A percentile compares a stretch with the other conserved stretches of the same genome.
These are phyloP conservation scores for Brassica cretica DNA, from an alignment of 345 rosid genomes.

Conservation along the genomic window DNA sequence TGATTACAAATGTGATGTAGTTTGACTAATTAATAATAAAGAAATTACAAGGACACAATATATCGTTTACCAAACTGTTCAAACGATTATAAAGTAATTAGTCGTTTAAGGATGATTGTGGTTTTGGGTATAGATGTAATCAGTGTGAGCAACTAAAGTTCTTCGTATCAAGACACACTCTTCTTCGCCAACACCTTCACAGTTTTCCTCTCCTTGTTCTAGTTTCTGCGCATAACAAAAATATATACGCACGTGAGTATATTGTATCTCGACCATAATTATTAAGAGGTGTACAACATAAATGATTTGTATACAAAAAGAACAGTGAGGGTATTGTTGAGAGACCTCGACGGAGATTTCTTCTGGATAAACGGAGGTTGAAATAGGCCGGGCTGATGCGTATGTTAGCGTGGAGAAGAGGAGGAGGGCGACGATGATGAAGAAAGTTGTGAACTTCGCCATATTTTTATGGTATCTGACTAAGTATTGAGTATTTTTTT, in stretches of 20 bases:
- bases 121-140: conserved; percentile 55
- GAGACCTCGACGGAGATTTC: conserved; percentile 43
- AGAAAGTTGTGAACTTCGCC: conserved; percentile 38
- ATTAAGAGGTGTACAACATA: not conserved
- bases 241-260: not conserved
- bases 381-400: conserved; percentile 46
- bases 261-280: not conserved
- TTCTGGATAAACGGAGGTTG: conserved; percentile 30
- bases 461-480: conserved; percentile 12
- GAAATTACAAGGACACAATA: conserved; percentile 11
- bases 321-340: conserved; percentile 5
- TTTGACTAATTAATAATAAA: not conserved
- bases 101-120: conserved; percentile 37
- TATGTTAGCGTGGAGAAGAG: conserved; percentile 43
- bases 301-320: not conserved
- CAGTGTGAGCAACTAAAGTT: conserved; percentile 52
- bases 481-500: no score
- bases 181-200: conserved; percentile 56
- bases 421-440: conserved; percentile 44
- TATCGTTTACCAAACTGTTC: not conserved
- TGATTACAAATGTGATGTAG: conserved; percentile 1
- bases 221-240: conserved; percentile 18
- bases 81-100: not conserved
- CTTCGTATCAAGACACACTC: conserved; percentile 53
- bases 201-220: conserved; percentile 36